Conservation (phyloP, 164 flowering plant genomes). For the Nymphaea colorata region DNA sequence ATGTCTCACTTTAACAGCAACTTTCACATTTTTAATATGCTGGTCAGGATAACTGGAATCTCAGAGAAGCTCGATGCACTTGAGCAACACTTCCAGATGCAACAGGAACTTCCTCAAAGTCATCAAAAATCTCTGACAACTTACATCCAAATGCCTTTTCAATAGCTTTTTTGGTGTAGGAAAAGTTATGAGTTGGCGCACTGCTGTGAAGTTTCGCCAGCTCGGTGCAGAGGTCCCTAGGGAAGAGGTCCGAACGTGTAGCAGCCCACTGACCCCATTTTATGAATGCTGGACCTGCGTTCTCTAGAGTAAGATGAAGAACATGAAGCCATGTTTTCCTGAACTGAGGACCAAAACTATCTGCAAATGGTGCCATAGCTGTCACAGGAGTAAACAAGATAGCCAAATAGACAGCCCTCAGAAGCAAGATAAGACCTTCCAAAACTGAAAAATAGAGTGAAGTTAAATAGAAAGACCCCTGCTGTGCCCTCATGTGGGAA, state of each 20-base stretch:
- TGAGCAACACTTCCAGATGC: constrained; percentile 93
- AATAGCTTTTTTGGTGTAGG: constrained; percentile 56
- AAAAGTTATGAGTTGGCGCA: constrained; percentile 77
- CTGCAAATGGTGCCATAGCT: constrained; percentile 66
- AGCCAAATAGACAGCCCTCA: constrained; percentile 47
- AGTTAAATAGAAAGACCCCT: constrained; percentile 38
- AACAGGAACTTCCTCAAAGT: constrained; percentile 67
- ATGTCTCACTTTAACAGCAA: constrained; percentile 88
- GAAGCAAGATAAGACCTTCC: constrained; percentile 37
- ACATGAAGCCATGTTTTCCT: constrained; percentile 58
- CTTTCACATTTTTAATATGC: constrained; percentile 41
- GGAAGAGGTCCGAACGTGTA: constrained; percentile 79
- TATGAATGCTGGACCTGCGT: constrained; percentile 82
- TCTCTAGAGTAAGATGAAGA: constrained; percentile 56
- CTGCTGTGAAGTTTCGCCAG: constrained; percentile 66
- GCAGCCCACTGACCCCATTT: constrained; percentile 99
- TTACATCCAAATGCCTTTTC: constrained; percentile 83
- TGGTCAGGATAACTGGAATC: constrained; percentile 45
- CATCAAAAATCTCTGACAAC: constrained; percentile 64
- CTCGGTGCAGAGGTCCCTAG: constrained; percentile 57
- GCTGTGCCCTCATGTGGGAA: constrained; percentile 47
- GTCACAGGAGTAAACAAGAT: constrained; percentile 61
- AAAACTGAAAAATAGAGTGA: constrained; percentile 25
- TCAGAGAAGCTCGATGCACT: constrained; percentile 76
- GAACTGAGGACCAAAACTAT: constrained; percentile 36